Evolutionary conservation across 139 green algal genomes (phyloP).

Genomic region (Ulvella scutata): DNA sequence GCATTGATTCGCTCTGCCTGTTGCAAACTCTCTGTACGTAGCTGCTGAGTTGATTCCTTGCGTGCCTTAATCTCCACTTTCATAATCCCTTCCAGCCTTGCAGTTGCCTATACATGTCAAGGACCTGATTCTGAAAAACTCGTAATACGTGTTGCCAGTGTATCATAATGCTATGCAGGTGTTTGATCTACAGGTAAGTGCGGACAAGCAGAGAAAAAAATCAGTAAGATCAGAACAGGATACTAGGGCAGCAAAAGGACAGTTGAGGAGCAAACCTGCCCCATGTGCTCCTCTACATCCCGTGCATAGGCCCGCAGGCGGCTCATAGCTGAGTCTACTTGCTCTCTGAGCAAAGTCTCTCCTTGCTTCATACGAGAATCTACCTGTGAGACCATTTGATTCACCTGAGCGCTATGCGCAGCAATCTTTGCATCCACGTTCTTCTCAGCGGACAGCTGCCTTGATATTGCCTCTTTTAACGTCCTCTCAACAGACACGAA

Average conservation of each 20-base stretch:
- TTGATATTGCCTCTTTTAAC: neutral
- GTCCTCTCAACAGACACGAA: neutral
- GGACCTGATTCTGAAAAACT: too few relatives aligned
- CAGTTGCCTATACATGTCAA: neutral
- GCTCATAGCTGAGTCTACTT: neutral
- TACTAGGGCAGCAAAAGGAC: too few relatives aligned
- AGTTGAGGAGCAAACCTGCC: too few relatives aligned
- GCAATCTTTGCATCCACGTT: neutral
- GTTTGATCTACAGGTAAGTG: too few relatives aligned
- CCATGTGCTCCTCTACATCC: neutral
- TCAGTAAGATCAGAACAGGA: too few relatives aligned
- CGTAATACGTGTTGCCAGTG: too few relatives aligned
- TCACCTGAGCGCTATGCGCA: neutral
- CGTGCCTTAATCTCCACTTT: neutral
- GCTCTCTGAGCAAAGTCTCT: neutral
- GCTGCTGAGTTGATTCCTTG: neutral
- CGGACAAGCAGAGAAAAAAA: too few relatives aligned
- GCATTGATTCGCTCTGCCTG: neutral
- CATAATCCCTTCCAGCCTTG: neutral
- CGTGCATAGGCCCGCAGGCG: neutral
- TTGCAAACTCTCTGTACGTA: neutral
- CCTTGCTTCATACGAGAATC: neutral
- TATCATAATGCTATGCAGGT: too few relatives aligned
- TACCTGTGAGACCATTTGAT: neutral
- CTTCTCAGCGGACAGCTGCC: neutral